Percentiles rank a stretch among this genome's conserved stretches.
Conservation (phyloP, 352 stramenopile genomes). For the Pythium sp. region DNA sequence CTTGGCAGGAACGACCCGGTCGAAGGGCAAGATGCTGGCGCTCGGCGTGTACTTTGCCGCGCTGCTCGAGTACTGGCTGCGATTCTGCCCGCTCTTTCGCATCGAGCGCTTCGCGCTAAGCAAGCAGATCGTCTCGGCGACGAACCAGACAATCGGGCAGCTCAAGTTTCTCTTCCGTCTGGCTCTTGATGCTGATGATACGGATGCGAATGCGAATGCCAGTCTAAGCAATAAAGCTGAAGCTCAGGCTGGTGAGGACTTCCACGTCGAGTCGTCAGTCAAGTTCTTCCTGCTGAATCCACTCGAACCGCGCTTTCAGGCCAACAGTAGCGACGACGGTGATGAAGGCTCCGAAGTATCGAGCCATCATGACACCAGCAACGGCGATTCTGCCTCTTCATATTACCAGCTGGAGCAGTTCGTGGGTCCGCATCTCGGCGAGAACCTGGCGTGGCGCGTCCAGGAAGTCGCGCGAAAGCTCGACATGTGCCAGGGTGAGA, state of each 20-base stretch:
- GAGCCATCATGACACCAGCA: not conserved
- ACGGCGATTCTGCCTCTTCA: not conserved
- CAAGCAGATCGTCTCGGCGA: slow-evolving; percentile 63
- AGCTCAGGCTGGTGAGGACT: slow-evolving; percentile 23
- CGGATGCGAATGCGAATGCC: not conserved
- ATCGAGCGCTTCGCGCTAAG: slow-evolving; percentile 44
- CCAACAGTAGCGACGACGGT: no score
- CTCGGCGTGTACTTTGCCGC: slow-evolving; percentile 72
- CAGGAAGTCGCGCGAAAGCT: slow-evolving; percentile 70
- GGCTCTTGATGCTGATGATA: not conserved
- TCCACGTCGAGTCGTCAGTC: slow-evolving; percentile 75
- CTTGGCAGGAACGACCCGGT: slow-evolving; percentile 31
- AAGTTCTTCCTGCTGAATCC: slow-evolving; percentile 78
- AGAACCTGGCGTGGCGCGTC: slow-evolving; percentile 70
- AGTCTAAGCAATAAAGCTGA: not conserved
- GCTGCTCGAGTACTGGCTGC: slow-evolving; percentile 69
- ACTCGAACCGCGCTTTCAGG: slow-evolving; percentile 11
- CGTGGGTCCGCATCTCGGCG: slow-evolving; percentile 65
- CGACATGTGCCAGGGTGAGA: slow-evolving; percentile 50
- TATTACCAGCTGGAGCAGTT: slow-evolving; percentile 56
- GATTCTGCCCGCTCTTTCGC: slow-evolving; percentile 41
- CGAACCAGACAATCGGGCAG: slow-evolving; percentile 64
- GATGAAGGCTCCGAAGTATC: not conserved
- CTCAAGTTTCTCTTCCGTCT: slow-evolving; percentile 74
- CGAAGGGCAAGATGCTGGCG: slow-evolving; percentile 35